Percentiles rank a stretch among this genome's conserved stretches.
phyloP scores from a whole-genome alignment of 495 filamentous ascomycete species.

The Hapsidospora chrysogenum region DNA sequence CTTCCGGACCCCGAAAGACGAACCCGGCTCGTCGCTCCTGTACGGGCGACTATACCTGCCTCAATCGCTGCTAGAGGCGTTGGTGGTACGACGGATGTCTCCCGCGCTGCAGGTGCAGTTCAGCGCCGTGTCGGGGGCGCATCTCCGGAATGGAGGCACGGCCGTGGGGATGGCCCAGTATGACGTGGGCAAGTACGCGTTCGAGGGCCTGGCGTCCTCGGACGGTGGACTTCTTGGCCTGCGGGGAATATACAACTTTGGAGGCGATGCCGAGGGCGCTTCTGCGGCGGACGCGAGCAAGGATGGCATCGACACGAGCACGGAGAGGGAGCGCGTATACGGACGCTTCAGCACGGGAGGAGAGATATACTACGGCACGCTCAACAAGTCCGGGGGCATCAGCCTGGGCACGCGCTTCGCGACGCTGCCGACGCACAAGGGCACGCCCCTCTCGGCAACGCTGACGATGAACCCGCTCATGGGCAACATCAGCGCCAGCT shows the following conservation, averaged over 20 bases:
- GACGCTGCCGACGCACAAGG: conserved; percentile 72
- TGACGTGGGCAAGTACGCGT: conserved; percentile 73
- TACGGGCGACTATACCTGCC: conserved; percentile 86
- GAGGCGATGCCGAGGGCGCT: conserved; percentile 41
- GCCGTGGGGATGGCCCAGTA: conserved; percentile 69
- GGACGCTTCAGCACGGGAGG: conserved; percentile 68
- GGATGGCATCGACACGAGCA: conserved; percentile 5
- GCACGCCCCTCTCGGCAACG: conserved; percentile 81
- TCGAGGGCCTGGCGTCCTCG: conserved; percentile 83
- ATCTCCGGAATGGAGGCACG: conserved; percentile 58
- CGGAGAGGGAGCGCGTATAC: conserved; percentile 32
- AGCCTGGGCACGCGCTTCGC: conserved; percentile 69
- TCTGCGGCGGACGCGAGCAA: conserved; percentile 7
- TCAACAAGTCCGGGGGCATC: conserved; percentile 79
- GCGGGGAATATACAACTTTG: conserved; percentile 88
- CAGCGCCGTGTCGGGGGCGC: conserved; percentile 62
- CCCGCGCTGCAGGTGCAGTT: conserved; percentile 66
- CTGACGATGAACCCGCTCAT: conserved; percentile 83
- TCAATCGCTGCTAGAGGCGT: conserved; percentile 64
- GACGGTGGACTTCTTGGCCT: conserved; percentile 80
- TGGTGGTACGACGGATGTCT: conserved; percentile 69
- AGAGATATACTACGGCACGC: conserved; percentile 82
- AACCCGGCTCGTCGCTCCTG: conserved; percentile 36
- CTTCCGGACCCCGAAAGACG: conserved; percentile 2
- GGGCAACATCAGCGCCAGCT: conserved; percentile 77